Conservation (phyloP, 352 stramenopile genomes). For the Phytophthora cryptogea region DNA sequence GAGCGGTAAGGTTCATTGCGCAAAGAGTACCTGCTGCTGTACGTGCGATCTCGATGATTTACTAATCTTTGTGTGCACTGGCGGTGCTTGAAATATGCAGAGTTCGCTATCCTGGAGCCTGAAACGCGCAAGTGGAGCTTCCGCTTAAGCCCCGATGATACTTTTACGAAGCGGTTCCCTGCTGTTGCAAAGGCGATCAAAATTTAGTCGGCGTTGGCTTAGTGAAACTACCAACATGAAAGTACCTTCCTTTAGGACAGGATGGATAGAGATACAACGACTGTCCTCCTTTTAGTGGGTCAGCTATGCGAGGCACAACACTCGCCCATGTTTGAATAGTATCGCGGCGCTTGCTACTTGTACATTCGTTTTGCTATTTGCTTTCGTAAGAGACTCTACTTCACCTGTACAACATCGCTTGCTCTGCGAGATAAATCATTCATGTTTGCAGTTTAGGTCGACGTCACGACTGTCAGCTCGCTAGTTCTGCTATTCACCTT, state of each 20-base stretch:
- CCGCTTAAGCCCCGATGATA: conserved; percentile 50
- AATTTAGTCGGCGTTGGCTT: conserved; percentile 29
- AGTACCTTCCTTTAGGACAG: neutral
- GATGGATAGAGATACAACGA: conserved; percentile 27
- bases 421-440: too few relatives aligned
- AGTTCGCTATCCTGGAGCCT: conserved; percentile 52
- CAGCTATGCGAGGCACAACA: conserved; percentile 4
- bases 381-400: neutral
- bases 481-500: neutral
- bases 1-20: conserved; percentile 35
- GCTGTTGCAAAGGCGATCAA: conserved; percentile 52
- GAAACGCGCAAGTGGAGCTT: conserved; percentile 58
- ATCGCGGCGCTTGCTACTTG: conserved; percentile 1
- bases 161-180: conserved; percentile 56
- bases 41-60: conserved; percentile 1
- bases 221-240: conserved; percentile 1
- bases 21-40: too few relatives aligned
- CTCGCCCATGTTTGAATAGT: conserved; percentile 14
- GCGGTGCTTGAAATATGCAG: conserved; percentile 19
- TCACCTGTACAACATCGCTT: too few relatives aligned
- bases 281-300: neutral
- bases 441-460: neutral
- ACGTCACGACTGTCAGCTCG: conserved; percentile 12
- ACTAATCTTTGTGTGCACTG: conserved; percentile 2
- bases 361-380: neutral